phyloP scores from a whole-genome alignment of 495 filamentous ascomycete genomes.

The Neurospora sp. region DNA sequence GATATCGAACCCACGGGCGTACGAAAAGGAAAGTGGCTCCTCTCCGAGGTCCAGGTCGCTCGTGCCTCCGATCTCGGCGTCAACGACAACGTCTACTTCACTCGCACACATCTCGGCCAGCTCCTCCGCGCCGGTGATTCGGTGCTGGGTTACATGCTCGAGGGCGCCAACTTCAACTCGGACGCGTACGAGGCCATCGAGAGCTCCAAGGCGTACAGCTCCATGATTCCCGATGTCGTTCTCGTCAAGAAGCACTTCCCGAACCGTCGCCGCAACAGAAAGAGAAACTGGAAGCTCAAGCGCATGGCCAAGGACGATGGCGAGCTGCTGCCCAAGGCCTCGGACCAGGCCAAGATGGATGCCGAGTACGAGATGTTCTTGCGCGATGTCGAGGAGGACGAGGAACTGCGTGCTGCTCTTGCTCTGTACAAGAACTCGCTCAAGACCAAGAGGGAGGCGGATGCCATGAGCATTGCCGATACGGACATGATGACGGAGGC shows the following conservation, averaged over 20 bases:
- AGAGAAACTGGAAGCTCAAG: slow-evolving; percentile 83
- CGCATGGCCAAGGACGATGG: slow-evolving; percentile 85
- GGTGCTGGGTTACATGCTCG: slow-evolving; percentile 81
- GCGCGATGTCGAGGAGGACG: slow-evolving; percentile 90
- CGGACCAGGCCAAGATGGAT: slow-evolving; percentile 76
- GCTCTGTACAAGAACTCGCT: slow-evolving; percentile 67
- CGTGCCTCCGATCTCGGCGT: slow-evolving; percentile 79
- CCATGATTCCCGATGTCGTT: slow-evolving; percentile 79
- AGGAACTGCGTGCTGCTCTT: slow-evolving; percentile 71
- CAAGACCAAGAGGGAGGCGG: slow-evolving; percentile 27
- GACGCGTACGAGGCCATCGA: slow-evolving; percentile 70
- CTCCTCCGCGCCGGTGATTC: slow-evolving; percentile 84
- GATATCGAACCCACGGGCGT: slow-evolving; percentile 77
- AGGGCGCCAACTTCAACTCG: slow-evolving; percentile 87
- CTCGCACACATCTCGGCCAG: slow-evolving; percentile 79
- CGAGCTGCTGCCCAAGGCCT: slow-evolving; percentile 63
- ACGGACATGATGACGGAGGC: slow-evolving; percentile 58
- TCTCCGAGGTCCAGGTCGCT: slow-evolving; percentile 80
- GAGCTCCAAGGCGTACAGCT: slow-evolving; percentile 53
- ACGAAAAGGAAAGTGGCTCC: slow-evolving; percentile 67
- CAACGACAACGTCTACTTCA: slow-evolving; percentile 78
- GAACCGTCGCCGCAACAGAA: slow-evolving; percentile 70
- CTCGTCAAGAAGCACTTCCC: slow-evolving; percentile 95
- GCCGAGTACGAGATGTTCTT: slow-evolving; percentile 95
- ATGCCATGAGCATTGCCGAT: slow-evolving; percentile 51